Conservation (phyloP, 441 rosid species). For the Melastoma candidum region DNA sequence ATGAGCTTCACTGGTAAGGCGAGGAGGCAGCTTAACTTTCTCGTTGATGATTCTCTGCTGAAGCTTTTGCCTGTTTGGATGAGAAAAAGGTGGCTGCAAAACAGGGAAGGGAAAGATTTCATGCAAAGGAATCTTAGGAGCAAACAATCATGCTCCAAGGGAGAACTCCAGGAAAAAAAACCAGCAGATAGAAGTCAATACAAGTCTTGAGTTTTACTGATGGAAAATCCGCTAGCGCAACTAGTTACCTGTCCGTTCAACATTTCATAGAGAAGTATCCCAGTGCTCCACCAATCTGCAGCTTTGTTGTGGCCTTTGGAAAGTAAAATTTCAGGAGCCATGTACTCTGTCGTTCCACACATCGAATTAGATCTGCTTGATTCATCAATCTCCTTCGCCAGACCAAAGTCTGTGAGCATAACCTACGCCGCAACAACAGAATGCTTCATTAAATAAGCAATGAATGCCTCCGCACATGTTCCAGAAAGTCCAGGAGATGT, state of each 20-base stretch:
- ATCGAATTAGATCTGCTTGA: constrained; percentile 66
- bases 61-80: constrained; percentile 57
- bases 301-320: constrained; percentile 66
- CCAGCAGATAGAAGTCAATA: no score
- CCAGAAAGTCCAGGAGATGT: constrained; percentile 5
- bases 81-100: constrained; percentile 49
- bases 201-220: no score
- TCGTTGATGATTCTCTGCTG: constrained; percentile 66
- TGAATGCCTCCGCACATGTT: constrained; percentile 6
- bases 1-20: constrained; percentile 54
- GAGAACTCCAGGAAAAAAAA: no score
- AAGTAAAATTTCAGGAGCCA: constrained; percentile 70
- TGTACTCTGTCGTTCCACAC: constrained; percentile 73
- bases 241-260: constrained; percentile 53
- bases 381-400: constrained; percentile 63
- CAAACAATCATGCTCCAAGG: no score
- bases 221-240: no score
- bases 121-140: constrained; percentile 1
- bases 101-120: neutral
- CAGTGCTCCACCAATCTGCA: constrained; percentile 78
- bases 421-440: constrained; percentile 26
- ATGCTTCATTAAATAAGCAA: neutral
- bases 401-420: constrained; percentile 68
- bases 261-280: constrained; percentile 66
- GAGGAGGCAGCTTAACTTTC: constrained; percentile 60